Percentiles rank a stretch among this genome's conserved stretches.
These are phyloP conservation scores for Tulasnella calospora DNA, from an alignment of 768 basidiomycete genomes.

Conservation along the genomic window DNA sequence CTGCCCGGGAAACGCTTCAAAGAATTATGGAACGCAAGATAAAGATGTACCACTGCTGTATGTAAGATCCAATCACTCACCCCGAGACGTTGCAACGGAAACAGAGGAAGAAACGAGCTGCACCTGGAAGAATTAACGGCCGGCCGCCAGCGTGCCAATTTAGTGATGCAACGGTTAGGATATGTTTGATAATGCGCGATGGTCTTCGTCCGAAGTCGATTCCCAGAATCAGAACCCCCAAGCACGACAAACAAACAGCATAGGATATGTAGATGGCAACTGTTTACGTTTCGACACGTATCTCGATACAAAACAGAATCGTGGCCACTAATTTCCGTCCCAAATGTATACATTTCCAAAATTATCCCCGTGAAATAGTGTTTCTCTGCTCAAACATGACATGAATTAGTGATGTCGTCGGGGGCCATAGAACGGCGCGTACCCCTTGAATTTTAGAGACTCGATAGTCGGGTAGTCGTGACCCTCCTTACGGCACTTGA, in stretches of 20 bases:
- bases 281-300: not conserved
- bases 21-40: too few relatives aligned
- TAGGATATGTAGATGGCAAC: not conserved
- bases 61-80: too few relatives aligned
- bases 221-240: too few relatives aligned
- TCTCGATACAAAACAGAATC: not conserved
- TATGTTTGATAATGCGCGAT: too few relatives aligned
- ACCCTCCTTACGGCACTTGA: slow-evolving; percentile 52
- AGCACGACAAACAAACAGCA: not conserved
- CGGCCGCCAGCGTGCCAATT: too few relatives aligned
- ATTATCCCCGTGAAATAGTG: slow-evolving; percentile 60
- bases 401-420: not conserved
- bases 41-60: too few relatives aligned
- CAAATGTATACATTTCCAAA: slow-evolving; percentile 56
- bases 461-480: slow-evolving; percentile 56
- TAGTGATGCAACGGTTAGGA: too few relatives aligned
- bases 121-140: too few relatives aligned
- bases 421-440: slow-evolving; percentile 32
- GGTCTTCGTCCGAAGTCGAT: too few relatives aligned
- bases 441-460: slow-evolving; percentile 81
- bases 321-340: slow-evolving; percentile 29
- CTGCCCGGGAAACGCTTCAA: too few relatives aligned
- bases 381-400: slow-evolving; percentile 43
- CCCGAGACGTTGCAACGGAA: too few relatives aligned
- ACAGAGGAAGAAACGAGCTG: too few relatives aligned